Evolutionary conservation across 2,329 filamentous ascomycete genomes (phyloP).

Genomic region (Ophiosphaerella narmari): DNA sequence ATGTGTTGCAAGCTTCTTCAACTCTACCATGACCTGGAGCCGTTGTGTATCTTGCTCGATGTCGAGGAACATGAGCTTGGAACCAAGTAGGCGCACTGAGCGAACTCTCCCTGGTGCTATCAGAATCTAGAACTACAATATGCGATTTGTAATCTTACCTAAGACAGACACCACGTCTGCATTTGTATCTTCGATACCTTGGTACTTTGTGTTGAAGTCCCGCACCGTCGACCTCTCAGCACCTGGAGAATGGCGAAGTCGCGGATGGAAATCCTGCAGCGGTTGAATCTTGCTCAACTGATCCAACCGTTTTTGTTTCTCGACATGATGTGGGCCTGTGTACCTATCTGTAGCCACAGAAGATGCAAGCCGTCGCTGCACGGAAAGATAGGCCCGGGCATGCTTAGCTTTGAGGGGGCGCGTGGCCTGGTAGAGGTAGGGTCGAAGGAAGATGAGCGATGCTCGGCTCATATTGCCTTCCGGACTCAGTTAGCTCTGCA

Average conservation of each 20-base stretch:
- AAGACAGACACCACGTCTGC: slow-evolving; percentile 40
- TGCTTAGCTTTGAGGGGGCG: slow-evolving; percentile 49
- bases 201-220: slow-evolving; percentile 38
- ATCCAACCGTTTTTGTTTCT: slow-evolving; percentile 58
- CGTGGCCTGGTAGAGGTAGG: slow-evolving; percentile 56
- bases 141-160: slow-evolving; percentile 28
- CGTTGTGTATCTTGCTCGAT: slow-evolving; percentile 72
- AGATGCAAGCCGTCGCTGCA: slow-evolving; percentile 40
- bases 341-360: slow-evolving; percentile 22
- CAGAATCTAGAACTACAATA: slow-evolving; percentile 15
- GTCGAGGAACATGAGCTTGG: slow-evolving; percentile 83
- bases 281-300: slow-evolving; percentile 58
- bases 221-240: slow-evolving; percentile 27
- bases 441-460: slow-evolving; percentile 60
- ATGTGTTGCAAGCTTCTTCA: slow-evolving; percentile 54
- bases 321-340: slow-evolving; percentile 47
- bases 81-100: slow-evolving; percentile 71
- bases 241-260: slow-evolving; percentile 37
- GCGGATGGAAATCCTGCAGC: slow-evolving; percentile 62
- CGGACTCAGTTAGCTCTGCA: slow-evolving; percentile 40
- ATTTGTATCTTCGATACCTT: slow-evolving; percentile 29
- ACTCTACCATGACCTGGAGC: slow-evolving; percentile 78
- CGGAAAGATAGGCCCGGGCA: slow-evolving; percentile 56
- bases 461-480: slow-evolving; percentile 52
- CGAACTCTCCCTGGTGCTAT: slow-evolving; percentile 70